Base-by-base conservation (phyloP, 139 green algal species). In the Coelastrella sp. region DNA sequence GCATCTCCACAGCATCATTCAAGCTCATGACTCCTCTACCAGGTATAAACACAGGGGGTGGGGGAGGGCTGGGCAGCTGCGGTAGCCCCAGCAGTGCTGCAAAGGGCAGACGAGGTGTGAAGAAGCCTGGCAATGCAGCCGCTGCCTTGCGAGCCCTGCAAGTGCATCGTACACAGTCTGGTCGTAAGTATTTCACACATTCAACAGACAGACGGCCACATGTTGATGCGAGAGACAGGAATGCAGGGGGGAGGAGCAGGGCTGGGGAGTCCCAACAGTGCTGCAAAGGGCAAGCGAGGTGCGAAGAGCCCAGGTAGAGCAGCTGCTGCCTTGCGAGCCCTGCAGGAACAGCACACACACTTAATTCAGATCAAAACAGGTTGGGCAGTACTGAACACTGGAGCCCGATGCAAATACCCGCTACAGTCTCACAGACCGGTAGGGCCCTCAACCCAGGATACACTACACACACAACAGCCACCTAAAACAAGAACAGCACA, bases 61-160 rank as follows among this genome's bases (percentile, higher is more conserved):
- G 90, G 64, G 92, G 90, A 2, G 91, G 94, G 75, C 66, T 71
- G 14, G 93, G 92, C 77, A 94, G 83, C 32, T 80, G 58, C n/a
- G 84, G 90, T 14, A 92, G 89, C n/a, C 88, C 76, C 7, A 90
- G 91, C 76, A 91, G 73, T 7, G 93, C 90, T 13, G 94, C 10
- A 65, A 96, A 91, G 10, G 96, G 96, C 91, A 97, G 90, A 54
- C 95, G 94, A 5, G 95, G 96, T 1, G 92, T 90, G 13, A 96
- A 82, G 20, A 96, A 79, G 58, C 81, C 86, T 5, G 83, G 90
- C 54, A 87, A 32, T 13, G 83, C 65, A 20, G 90, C 65, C 16
- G 71, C 61, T 73, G 90, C 77, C 20, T 90, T 82, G 66, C 80
- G 82, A 61, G 85, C 77, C 71, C 58, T 81, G 77, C 77, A 83